Evolutionary conservation across 371 early-diverging fungal genomes (phyloP).

Genomic region (Mucor piriformis): DNA sequence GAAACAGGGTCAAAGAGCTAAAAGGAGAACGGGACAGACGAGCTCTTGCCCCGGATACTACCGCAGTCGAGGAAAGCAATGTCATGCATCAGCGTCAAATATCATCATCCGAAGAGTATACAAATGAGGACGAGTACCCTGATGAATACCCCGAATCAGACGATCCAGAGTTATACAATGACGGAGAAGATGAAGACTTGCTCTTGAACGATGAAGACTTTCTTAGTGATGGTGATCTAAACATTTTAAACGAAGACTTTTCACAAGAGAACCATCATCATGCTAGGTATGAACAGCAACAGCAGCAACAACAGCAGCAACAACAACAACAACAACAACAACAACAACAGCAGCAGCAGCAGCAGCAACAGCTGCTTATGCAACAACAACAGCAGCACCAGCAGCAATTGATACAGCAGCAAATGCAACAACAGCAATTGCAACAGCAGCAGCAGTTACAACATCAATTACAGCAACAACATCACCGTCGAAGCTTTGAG

Average conservation of each 20-base stretch:
- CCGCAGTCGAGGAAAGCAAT: slow-evolving; percentile 6
- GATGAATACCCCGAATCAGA: slow-evolving; percentile 39
- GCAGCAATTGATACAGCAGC: neutral
- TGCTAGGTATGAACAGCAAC: neutral
- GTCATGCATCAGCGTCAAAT: slow-evolving; percentile 12
- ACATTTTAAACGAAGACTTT: slow-evolving; percentile 54
- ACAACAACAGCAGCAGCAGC: neutral
- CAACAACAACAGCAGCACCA: slow-evolving; percentile 10
- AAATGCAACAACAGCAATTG: neutral
- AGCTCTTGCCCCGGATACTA: slow-evolving; percentile 8
- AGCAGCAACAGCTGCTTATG: slow-evolving; percentile 3
- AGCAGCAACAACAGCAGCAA: neutral
- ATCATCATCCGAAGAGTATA: slow-evolving; percentile 27
- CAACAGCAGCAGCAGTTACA: neutral
- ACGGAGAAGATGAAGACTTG: slow-evolving; percentile 36
- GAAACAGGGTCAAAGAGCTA: slow-evolving; percentile 84
- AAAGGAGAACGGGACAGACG: slow-evolving; percentile 64
- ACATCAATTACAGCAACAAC: neutral
- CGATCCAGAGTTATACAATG: slow-evolving; percentile 30
- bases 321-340: neutral
- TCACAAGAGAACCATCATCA: slow-evolving; percentile 40
- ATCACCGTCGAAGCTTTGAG: slow-evolving; percentile 9
- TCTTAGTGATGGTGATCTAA: slow-evolving; percentile 54
- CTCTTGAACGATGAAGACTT: slow-evolving; percentile 48
- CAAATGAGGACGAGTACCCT: slow-evolving; percentile 32